Conservation (phyloP, 257 asterid genomes). For the Solanum commersonii region DNA sequence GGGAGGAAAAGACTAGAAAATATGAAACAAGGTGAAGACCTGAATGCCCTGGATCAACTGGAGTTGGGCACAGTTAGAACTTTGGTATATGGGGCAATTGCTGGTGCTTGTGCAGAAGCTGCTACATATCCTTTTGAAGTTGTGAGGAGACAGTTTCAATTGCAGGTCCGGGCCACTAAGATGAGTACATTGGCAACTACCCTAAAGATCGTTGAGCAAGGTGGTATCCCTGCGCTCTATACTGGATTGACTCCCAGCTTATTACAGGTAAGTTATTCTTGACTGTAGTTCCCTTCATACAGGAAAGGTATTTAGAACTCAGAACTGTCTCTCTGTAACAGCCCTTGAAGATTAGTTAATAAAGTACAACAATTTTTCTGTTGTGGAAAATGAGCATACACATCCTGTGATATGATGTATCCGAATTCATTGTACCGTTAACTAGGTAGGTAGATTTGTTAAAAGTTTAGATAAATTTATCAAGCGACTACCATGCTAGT, state of each 20-base stretch:
- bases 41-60: conserved; percentile 79
- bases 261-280: conserved; percentile 51
- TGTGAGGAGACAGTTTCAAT: conserved; percentile 92
- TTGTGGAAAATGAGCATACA: neutral
- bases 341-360: neutral
- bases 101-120: conserved; percentile 95
- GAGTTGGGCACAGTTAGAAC: conserved; percentile 86
- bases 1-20: conserved; percentile 59
- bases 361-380: neutral
- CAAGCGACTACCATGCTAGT: neutral
- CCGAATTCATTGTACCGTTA: neutral
- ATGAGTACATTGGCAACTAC: conserved; percentile 77
- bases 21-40: conserved; percentile 63
- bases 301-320: neutral
- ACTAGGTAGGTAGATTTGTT: neutral
- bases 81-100: conserved; percentile 78
- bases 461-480: neutral
- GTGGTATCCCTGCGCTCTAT: conserved; percentile 85
- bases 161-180: conserved; percentile 75
- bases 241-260: conserved; percentile 90
- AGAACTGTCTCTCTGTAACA: neutral
- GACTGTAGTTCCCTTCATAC: neutral
- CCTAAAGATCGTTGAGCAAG: conserved; percentile 69
- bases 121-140: conserved; percentile 98
- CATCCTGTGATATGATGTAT: neutral